Percentiles rank a stretch among this genome's conserved stretches.
Evolutionary conservation across 2,329 filamentous ascomycete genomes (phyloP).

Genomic region (Lachnellula occidentalis): DNA sequence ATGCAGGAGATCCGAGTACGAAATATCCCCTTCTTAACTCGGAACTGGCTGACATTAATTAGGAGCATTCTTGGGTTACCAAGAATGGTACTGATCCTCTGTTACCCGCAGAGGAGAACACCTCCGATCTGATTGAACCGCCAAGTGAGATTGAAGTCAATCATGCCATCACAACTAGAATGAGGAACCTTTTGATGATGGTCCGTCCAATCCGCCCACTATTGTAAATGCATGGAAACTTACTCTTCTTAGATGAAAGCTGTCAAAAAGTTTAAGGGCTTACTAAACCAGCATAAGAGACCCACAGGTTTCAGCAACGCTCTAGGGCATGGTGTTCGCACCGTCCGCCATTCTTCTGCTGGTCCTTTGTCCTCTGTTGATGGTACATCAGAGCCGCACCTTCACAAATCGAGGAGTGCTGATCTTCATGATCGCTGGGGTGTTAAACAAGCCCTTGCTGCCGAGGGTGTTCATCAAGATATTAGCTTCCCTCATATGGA

Average conservation of each 20-base stretch:
- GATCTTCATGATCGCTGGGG: conserved; percentile 46
- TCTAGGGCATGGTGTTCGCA: conserved; percentile 51
- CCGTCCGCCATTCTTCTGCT: conserved; percentile 43
- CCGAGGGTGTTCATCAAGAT: conserved; percentile 48
- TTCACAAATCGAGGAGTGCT: conserved; percentile 42
- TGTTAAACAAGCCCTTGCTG: conserved; percentile 44
- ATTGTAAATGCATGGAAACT: conserved; percentile 1
- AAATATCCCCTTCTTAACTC: neutral
- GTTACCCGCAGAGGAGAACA: conserved; percentile 80
- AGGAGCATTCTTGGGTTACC: conserved; percentile 95
- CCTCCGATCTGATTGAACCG: conserved; percentile 68
- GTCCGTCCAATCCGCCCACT: conserved; percentile 40
- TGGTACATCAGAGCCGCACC: conserved; percentile 28
- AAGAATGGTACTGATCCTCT: conserved; percentile 71
- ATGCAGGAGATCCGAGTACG: conserved; percentile 79
- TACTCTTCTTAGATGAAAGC: conserved; percentile 66
- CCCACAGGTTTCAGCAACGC: conserved; percentile 50
- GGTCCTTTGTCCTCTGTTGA: conserved; percentile 39
- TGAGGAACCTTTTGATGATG: conserved; percentile 80
- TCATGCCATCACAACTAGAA: conserved; percentile 82
- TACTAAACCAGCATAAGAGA: conserved; percentile 53
- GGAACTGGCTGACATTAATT: neutral
- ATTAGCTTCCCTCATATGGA: conserved; percentile 28
- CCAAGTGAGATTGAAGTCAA: conserved; percentile 90
- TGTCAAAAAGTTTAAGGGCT: conserved; percentile 78